A percentile compares a stretch with the other conserved stretches of the same genome.
Conservation (phyloP, 1,284 basidiomycete species). For the Gomphus bonarii region DNA sequence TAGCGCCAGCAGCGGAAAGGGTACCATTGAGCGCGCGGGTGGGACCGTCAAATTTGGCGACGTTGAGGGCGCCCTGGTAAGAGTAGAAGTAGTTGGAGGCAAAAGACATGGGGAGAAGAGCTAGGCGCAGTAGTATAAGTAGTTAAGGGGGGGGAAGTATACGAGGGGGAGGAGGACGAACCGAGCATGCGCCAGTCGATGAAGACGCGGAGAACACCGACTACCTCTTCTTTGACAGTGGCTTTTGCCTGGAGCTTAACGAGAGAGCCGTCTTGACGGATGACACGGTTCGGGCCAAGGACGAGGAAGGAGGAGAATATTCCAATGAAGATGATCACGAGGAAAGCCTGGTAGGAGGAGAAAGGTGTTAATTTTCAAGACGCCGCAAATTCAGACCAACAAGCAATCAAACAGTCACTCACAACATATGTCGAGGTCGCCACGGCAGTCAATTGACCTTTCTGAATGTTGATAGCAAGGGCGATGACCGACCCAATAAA, state of each 20-base stretch:
- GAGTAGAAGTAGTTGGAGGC: slow-evolving; percentile 16
- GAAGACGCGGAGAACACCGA: slow-evolving; percentile 7
- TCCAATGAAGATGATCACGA: slow-evolving; percentile 24
- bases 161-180: not conserved
- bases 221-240: slow-evolving; percentile 9
- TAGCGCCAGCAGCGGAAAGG: slow-evolving; percentile 11
- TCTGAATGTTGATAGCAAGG: slow-evolving; percentile 23
- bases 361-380: not conserved
- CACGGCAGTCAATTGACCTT: slow-evolving; percentile 16
- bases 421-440: slow-evolving; percentile 18
- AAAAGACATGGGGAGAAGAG: slow-evolving; percentile 14
- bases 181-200: slow-evolving; percentile 14
- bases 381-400: not conserved
- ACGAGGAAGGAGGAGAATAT: slow-evolving; percentile 19
- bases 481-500: slow-evolving; percentile 32
- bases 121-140: not conserved
- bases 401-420: not conserved
- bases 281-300: slow-evolving; percentile 19
- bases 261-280: slow-evolving; percentile 12
- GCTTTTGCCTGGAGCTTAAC: slow-evolving; percentile 11
- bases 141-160: not conserved
- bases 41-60: slow-evolving; percentile 10
- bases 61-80: slow-evolving; percentile 13
- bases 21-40: slow-evolving; percentile 14
- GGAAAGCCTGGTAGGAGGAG: slow-evolving; percentile 16